phyloP scores from a whole-genome alignment of 2,329 filamentous ascomycete species.

The Nigrospora oryzae region DNA sequence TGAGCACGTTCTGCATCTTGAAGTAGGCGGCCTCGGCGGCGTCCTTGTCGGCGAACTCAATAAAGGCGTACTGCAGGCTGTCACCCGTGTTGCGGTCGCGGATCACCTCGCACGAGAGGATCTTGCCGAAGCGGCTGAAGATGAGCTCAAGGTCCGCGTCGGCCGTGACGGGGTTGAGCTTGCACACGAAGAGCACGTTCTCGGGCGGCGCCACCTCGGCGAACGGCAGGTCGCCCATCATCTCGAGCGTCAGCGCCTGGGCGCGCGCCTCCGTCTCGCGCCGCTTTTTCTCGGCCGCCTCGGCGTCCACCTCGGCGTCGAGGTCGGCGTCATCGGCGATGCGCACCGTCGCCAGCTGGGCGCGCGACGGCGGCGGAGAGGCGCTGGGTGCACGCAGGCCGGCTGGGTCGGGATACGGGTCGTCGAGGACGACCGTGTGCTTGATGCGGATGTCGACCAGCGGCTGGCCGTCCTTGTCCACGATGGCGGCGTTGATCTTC shows the following conservation, averaged over 20 bases:
- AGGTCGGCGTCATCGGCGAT: constrained; percentile 85
- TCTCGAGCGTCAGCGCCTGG: constrained; percentile 89
- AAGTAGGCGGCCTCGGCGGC: constrained; percentile 94
- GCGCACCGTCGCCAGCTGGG: constrained; percentile 82
- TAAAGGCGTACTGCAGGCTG: constrained; percentile 94
- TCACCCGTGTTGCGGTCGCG: constrained; percentile 89
- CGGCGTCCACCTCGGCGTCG: constrained; percentile 63
- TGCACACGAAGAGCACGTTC: constrained; percentile 97
- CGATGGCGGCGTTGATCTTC: constrained; percentile 84
- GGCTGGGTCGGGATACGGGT: constrained; percentile 78
- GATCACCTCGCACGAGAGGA: constrained; percentile 93
- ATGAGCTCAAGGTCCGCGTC: constrained; percentile 93
- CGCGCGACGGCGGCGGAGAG: constrained; percentile 74
- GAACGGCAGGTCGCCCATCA: constrained; percentile 95
- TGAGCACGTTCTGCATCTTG: constrained; percentile 97
- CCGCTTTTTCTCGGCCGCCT: constrained; percentile 69
- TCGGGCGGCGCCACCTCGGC: constrained; percentile 96
- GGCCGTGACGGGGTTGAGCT: constrained; percentile 91
- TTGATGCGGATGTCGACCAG: constrained; percentile 92
- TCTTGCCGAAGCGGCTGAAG: constrained; percentile 92
- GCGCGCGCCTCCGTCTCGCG: constrained; percentile 86
- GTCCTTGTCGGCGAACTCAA: constrained; percentile 88
- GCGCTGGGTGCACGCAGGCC: constrained; percentile 68
- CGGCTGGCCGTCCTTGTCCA: constrained; percentile 77
- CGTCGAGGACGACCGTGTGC: constrained; percentile 85